Conservation (phyloP, 2,329 filamentous ascomycete genomes). For the Verticillium albo-atrum region DNA sequence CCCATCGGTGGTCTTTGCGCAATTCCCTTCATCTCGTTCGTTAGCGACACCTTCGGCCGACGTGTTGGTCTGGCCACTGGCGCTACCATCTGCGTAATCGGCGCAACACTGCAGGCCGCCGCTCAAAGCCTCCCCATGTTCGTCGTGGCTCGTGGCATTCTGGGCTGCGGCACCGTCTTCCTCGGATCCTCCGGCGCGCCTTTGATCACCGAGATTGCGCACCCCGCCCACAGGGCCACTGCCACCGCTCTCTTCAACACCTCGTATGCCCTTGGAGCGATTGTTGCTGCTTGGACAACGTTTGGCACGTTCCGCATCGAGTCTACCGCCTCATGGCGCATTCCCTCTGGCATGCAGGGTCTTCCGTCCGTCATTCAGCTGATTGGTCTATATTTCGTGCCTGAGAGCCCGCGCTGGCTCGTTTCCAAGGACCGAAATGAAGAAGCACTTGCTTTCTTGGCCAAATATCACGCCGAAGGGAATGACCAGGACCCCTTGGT, state of each 20-base stretch:
- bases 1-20: slow-evolving; percentile 21
- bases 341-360: not conserved
- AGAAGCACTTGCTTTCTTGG: slow-evolving; percentile 23
- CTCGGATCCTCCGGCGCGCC: not conserved
- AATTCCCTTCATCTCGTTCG: not conserved
- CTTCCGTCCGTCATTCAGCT: slow-evolving; percentile 3
- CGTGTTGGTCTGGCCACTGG: not conserved
- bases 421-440: slow-evolving; percentile 22
- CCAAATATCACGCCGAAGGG: slow-evolving; percentile 47
- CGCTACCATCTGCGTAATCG: slow-evolving; percentile 8
- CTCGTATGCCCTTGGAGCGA: slow-evolving; percentile 29
- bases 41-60: not conserved
- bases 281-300: slow-evolving; percentile 31
- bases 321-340: not conserved
- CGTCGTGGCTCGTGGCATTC: slow-evolving; percentile 30
- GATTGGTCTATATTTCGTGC: slow-evolving; percentile 9
- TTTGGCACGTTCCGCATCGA: slow-evolving; percentile 24
- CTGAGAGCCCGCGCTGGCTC: slow-evolving; percentile 28
- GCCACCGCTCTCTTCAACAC: slow-evolving; percentile 30
- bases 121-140: slow-evolving; percentile 42
- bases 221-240: slow-evolving; percentile 9
- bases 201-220: slow-evolving; percentile 9
- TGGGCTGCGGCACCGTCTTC: slow-evolving; percentile 29
- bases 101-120: slow-evolving; percentile 33
- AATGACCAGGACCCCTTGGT: slow-evolving; percentile 42